Evolutionary conservation across 2,329 filamentous ascomycete genomes (phyloP).

Genomic region (Fusarium begoniae): DNA sequence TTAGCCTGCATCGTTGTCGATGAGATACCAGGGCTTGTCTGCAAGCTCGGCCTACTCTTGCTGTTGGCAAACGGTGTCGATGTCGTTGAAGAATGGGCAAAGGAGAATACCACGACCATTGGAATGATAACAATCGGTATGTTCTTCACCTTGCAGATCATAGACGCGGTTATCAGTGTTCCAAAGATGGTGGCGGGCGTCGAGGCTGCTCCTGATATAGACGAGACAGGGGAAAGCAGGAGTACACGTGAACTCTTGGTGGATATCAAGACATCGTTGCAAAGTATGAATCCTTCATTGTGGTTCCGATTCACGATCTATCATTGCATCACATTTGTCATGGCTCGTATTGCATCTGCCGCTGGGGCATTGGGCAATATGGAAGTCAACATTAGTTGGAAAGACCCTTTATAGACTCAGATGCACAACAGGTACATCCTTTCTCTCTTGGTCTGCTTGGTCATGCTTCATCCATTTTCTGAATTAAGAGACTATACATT

Average conservation of each 20-base stretch:
- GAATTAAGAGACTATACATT: neutral
- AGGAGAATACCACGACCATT: rapidly evolving
- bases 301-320: neutral
- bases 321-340: neutral
- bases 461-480: neutral
- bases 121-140: neutral
- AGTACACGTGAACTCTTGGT: neutral
- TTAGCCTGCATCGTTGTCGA: neutral
- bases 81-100: neutral
- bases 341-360: neutral
- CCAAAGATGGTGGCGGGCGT: neutral
- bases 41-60: neutral
- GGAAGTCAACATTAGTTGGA: neutral
- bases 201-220: neutral
- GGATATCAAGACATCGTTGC: neutral
- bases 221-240: neutral
- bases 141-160: neutral
- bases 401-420: neutral
- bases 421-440: neutral
- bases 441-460: neutral
- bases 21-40: neutral
- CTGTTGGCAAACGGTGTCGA: neutral
- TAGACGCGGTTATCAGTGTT: neutral
- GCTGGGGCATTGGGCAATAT: neutral
- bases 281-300: neutral